These are phyloP conservation scores for Suhomyces tanzawaensis DNA, from an alignment of 805 yeast genomes.

Conservation along the genomic window DNA sequence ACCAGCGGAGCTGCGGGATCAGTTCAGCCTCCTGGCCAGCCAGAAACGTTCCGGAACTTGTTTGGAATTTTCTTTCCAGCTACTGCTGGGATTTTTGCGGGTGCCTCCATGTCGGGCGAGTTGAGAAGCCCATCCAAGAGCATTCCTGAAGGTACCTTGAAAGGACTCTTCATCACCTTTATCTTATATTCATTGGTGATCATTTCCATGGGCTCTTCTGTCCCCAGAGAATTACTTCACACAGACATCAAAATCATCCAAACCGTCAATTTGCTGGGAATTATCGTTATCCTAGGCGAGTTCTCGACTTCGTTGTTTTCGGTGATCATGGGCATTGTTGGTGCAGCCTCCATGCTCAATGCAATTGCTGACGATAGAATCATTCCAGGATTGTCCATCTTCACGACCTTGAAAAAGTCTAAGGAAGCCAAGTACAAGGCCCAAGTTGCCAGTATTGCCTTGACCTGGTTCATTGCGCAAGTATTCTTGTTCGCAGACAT, in stretches of 20 bases:
- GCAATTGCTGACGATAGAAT: constrained; percentile 89
- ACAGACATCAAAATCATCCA: constrained; percentile 84
- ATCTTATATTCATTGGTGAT: constrained; percentile 77
- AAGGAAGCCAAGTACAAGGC: constrained; percentile 45
- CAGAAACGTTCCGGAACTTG: constrained; percentile 76
- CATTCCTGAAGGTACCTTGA: constrained; percentile 90
- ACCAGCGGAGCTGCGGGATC: constrained; percentile 95
- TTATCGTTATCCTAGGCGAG: constrained; percentile 82
- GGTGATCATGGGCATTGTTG: constrained; percentile 91
- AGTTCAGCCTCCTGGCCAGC: constrained; percentile 42
- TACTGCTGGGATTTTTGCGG: constrained; percentile 97
- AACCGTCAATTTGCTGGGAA: constrained; percentile 66
- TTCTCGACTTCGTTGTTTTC: constrained; percentile 88
- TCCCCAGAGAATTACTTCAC: constrained; percentile 75
- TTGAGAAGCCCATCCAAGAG: constrained; percentile 79
- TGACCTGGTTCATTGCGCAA: constrained; percentile 84
- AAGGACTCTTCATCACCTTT: constrained; percentile 79
- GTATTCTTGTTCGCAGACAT: constrained; percentile 84
- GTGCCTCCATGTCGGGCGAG: constrained; percentile 98
- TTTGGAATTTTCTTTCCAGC: constrained; percentile 98
- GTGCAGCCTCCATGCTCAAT: constrained; percentile 87
- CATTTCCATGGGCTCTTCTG: constrained; percentile 70
- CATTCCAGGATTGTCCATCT: constrained; percentile 70
- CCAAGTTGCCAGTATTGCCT: constrained; percentile 62
- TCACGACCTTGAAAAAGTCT: constrained; percentile 44